Evolutionary conservation across 805 yeast species (phyloP).

Genomic region (Candida ulmi): DNA sequence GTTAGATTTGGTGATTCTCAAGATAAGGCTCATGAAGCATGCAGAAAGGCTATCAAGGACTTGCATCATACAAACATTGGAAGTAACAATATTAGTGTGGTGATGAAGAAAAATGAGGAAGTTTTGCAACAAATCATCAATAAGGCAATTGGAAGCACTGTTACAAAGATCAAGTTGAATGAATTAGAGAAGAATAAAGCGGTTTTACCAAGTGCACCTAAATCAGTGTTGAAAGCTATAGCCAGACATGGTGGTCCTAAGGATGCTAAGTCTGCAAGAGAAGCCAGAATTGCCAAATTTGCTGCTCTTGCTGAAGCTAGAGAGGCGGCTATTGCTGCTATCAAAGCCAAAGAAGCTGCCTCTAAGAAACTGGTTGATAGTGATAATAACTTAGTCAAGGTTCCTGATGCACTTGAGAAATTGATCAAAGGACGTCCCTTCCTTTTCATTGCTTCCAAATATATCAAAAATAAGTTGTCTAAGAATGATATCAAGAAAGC

Average conservation of each 20-base stretch:
- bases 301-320: background rate
- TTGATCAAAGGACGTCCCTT: constrained; percentile 54
- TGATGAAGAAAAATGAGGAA: constrained; percentile 42
- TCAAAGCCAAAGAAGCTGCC: constrained; percentile 7
- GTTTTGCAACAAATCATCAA: constrained; percentile 27
- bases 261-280: no score
- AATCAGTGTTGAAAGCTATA: constrained; percentile 15
- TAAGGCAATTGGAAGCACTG: constrained; percentile 4
- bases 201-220: constrained; percentile 21
- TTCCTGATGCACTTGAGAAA: constrained; percentile 45
- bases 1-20: constrained; percentile 51
- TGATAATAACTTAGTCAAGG: constrained; percentile 10
- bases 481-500: constrained; percentile 55
- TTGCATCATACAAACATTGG: constrained; percentile 41
- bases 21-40: constrained; percentile 43
- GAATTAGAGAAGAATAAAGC: constrained; percentile 23
- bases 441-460: constrained; percentile 46
- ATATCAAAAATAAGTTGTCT: constrained; percentile 33
- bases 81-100: constrained; percentile 48
- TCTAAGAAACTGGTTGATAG: background rate
- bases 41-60: constrained; percentile 37
- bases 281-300: constrained; percentile 7
- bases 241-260: constrained; percentile 6
- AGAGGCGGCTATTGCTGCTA: constrained; percentile 7
- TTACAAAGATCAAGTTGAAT: constrained; percentile 8